Conservation (phyloP, 1,139 yeast genomes). For the Arxiozyma bovina region DNA sequence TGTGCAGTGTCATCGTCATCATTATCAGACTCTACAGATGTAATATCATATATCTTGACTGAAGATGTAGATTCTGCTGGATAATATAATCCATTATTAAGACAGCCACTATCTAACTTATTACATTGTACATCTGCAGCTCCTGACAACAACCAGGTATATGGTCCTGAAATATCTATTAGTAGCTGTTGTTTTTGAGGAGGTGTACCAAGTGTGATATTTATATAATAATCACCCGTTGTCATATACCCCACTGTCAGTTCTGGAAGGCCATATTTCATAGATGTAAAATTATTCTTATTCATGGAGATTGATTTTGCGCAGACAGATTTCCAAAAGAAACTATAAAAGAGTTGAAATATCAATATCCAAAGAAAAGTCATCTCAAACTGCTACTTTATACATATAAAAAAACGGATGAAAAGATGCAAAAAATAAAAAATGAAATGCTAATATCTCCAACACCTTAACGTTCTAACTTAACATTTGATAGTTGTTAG, state of each 20-base stretch:
- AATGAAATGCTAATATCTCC: background rate
- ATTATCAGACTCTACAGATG: background rate
- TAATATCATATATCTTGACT: constrained; percentile 1
- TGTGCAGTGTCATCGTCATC: constrained; percentile 2
- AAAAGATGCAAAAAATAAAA: too few relatives aligned
- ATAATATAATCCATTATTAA: constrained; percentile 13
- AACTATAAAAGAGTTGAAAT: background rate
- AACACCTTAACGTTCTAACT: too few relatives aligned
- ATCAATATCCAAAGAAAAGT: background rate
- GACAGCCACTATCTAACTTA: constrained; percentile 10
- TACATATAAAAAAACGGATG: too few relatives aligned
- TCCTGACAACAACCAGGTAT: constrained; percentile 35
- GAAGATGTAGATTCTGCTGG: constrained; percentile 17
- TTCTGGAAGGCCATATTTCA: constrained; percentile 1
- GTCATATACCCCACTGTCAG: constrained; percentile 19
- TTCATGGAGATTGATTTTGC: background rate
- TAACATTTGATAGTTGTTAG: background rate
- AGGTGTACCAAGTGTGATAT: constrained; percentile 33
- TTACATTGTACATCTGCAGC: constrained; percentile 22
- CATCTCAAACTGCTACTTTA: background rate
- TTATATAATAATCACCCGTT: constrained; percentile 28
- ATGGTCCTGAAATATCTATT: constrained; percentile 38
- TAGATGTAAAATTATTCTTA: background rate
- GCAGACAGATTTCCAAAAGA: background rate
- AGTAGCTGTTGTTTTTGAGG: constrained; percentile 31